Percentiles rank a stretch among this genome's conserved stretches.
phyloP scores from a whole-genome alignment of 768 basidiomycete genomes.

The Solioccasus polychromus region DNA sequence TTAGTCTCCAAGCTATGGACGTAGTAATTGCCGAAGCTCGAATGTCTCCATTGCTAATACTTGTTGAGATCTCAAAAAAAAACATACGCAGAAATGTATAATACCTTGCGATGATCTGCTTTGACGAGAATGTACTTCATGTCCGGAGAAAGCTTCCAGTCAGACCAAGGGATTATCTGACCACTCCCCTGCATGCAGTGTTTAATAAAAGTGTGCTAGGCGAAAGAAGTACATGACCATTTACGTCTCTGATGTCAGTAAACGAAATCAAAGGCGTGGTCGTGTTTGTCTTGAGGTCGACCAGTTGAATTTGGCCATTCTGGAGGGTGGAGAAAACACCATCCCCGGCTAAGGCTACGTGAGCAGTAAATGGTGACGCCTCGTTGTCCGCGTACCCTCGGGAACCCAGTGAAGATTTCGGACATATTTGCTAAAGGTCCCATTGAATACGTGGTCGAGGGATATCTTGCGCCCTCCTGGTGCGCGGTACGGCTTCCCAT shows the following conservation, averaged over 20 bases:
- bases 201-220: background rate
- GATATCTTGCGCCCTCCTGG: conserved; percentile 66
- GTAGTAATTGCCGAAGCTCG: conserved; percentile 89
- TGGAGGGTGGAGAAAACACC: conserved; percentile 78
- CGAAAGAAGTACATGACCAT: conserved; percentile 13
- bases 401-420: conserved; percentile 78
- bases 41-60: conserved; percentile 91
- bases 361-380: background rate
- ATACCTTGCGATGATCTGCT: conserved; percentile 69
- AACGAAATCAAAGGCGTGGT: conserved; percentile 59
- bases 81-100: conserved; percentile 1
- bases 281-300: conserved; percentile 74
- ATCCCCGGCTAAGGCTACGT: conserved; percentile 71
- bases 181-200: conserved; percentile 49
- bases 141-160: conserved; percentile 87
- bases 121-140: conserved; percentile 87
- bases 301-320: conserved; percentile 68
- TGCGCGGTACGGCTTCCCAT: conserved; percentile 47
- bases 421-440: conserved; percentile 62
- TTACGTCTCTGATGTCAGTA: conserved; percentile 64
- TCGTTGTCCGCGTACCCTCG: conserved; percentile 60
- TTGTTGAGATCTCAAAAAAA: conserved; percentile 5
- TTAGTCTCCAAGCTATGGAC: conserved; percentile 76
- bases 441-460: conserved; percentile 91
- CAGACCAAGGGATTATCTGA: conserved; percentile 43